These are phyloP conservation scores for Vinca minor DNA, from an alignment of 257 asterid genomes.

Conservation along the genomic window DNA sequence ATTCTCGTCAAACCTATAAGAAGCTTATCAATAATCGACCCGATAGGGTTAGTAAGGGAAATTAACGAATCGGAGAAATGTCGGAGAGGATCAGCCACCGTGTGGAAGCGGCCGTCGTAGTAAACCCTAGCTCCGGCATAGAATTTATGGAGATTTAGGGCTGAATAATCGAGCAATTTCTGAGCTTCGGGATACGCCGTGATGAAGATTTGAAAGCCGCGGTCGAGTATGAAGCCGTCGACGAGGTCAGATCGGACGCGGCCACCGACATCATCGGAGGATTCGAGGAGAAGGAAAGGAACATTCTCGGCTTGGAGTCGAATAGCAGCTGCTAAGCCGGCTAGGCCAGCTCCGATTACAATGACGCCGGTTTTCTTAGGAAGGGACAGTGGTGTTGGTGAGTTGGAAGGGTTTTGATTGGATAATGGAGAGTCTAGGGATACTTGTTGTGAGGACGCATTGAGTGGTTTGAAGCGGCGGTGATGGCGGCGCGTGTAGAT, in stretches of 20 bases:
- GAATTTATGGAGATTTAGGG: constrained; percentile 52
- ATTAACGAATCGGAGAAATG: constrained; percentile 53
- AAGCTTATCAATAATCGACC: constrained; percentile 52
- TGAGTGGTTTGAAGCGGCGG: constrained; percentile 14
- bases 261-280: constrained; percentile 88
- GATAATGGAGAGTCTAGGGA: constrained; percentile 36
- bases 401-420: constrained; percentile 21
- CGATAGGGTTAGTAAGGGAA: constrained; percentile 65
- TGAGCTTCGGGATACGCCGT: constrained; percentile 87
- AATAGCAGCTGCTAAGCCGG: constrained; percentile 87
- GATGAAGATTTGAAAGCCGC: constrained; percentile 93
- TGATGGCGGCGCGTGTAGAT: constrained; percentile 18
- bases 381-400: constrained; percentile 7
- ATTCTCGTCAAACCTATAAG: constrained; percentile 62
- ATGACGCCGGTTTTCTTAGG: constrained; percentile 49
- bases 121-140: constrained; percentile 80
- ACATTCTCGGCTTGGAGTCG: constrained; percentile 64
- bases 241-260: constrained; percentile 80
- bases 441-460: constrained; percentile 43
- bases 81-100: constrained; percentile 81
- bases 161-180: constrained; percentile 51
- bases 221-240: constrained; percentile 84
- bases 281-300: constrained; percentile 72
- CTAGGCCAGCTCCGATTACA: constrained; percentile 83
- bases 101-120: constrained; percentile 61